These are phyloP conservation scores for Didymella glomerata DNA, from an alignment of 2,329 filamentous ascomycete species.

Conservation along the genomic window DNA sequence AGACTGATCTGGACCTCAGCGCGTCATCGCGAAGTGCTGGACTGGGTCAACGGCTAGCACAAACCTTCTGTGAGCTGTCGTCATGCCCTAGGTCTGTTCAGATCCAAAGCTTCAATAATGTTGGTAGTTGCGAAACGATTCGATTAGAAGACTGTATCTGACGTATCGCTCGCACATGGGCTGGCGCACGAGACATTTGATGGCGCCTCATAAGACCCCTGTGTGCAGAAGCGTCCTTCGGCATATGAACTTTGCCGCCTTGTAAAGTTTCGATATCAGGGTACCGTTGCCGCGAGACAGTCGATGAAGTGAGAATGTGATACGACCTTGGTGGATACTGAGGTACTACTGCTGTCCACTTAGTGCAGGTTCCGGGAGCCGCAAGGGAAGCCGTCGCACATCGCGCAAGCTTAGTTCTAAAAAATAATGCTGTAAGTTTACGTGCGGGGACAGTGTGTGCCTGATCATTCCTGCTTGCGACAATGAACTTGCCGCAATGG, in stretches of 20 bases:
- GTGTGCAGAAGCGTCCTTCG: neutral
- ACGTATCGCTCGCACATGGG: neutral
- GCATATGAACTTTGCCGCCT: neutral
- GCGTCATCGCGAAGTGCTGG: constrained; percentile 3
- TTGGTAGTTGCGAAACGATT: neutral
- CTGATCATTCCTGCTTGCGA: constrained; percentile 13
- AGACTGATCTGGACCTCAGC: constrained; percentile 10
- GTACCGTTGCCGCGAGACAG: constrained; percentile 8
- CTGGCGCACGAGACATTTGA: neutral
- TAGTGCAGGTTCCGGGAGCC: constrained; percentile 2
- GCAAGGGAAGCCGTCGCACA: constrained; percentile 9
- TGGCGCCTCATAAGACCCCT: neutral
- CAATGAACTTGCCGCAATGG: neutral
- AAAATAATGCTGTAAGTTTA: constrained; percentile 7
- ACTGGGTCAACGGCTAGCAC: constrained; percentile 7
- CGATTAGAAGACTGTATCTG: neutral
- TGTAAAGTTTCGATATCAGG: neutral
- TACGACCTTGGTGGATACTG: constrained; percentile 4
- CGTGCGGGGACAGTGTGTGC: constrained; percentile 7
- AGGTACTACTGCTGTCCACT: constrained; percentile 16
- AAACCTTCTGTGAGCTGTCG: constrained; percentile 1
- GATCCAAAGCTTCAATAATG: constrained; percentile 1
- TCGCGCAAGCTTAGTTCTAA: constrained; percentile 6
- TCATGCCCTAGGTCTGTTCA: constrained; percentile 2
- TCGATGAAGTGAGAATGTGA: constrained; percentile 2